These are phyloP conservation scores for Gastrodia elata DNA, from an alignment of 106 monocot genomes.

Conservation along the genomic window DNA sequence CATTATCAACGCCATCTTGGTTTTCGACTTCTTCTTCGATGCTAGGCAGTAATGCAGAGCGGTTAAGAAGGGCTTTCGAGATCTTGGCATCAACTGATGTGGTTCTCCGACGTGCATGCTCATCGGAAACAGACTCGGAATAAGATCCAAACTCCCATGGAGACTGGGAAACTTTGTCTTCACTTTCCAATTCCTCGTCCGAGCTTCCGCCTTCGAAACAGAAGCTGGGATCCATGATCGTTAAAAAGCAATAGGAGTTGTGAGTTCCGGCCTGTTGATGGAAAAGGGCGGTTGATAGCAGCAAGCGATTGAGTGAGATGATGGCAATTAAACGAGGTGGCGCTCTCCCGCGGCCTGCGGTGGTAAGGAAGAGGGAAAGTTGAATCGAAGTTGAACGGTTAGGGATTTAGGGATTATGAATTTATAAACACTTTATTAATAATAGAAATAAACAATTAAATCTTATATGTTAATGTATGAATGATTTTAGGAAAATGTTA, in stretches of 20 bases:
- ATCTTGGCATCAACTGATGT: slow-evolving; percentile 90
- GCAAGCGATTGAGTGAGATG: too few species aligned
- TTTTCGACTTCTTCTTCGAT: slow-evolving; percentile 20
- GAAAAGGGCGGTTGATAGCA: too few species aligned
- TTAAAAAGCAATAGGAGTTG: not conserved
- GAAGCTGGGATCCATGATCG: slow-evolving; percentile 12
- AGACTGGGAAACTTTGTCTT: slow-evolving; percentile 29
- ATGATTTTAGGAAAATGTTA: too few species aligned
- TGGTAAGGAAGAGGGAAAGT: too few species aligned
- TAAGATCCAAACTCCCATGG: slow-evolving; percentile 87
- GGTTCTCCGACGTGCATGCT: slow-evolving; percentile 55
- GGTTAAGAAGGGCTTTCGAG: slow-evolving; percentile 27
- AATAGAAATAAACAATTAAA: too few species aligned
- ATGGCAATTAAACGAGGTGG: too few species aligned
- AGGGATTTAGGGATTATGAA: too few species aligned
- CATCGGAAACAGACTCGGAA: slow-evolving; percentile 66
- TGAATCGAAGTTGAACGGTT: too few species aligned
- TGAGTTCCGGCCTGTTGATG: too few species aligned
- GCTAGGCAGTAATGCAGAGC: slow-evolving; percentile 27
- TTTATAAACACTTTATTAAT: too few species aligned
- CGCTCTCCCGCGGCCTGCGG: too few species aligned
- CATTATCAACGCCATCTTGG: slow-evolving; percentile 12
- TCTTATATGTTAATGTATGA: too few species aligned
- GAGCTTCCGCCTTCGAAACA: slow-evolving; percentile 17
- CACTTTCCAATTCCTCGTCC: slow-evolving; percentile 14